Evolutionary conservation across 352 stramenopile genomes (phyloP).

Genomic region (Phytophthora citricola): DNA sequence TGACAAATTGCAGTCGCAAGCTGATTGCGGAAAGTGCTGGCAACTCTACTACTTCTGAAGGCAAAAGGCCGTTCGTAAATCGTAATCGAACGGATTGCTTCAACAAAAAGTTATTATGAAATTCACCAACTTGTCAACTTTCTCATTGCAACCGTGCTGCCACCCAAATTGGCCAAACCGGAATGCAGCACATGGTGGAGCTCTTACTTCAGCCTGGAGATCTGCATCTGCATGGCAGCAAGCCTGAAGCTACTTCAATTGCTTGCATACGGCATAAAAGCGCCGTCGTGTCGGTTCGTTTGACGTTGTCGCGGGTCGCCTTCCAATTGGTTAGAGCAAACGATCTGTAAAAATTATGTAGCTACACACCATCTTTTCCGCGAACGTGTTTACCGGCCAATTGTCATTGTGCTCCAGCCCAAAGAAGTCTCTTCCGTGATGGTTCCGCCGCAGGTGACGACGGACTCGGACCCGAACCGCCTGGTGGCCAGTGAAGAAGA

Average conservation of each 20-base stretch:
- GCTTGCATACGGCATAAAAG: slow-evolving; percentile 4
- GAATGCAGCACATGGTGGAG: slow-evolving; percentile 1
- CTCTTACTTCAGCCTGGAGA: neutral
- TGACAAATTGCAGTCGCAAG: too few species aligned
- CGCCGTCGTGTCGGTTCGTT: too few species aligned
- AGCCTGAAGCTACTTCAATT: slow-evolving; percentile 9
- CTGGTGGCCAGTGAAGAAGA: slow-evolving; percentile 61
- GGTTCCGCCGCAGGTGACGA: slow-evolving; percentile 15
- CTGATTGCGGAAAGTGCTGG: too few species aligned
- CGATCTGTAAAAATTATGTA: slow-evolving; percentile 11
- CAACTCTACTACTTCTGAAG: too few species aligned
- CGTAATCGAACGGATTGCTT: neutral
- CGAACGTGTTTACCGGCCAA: slow-evolving; percentile 19
- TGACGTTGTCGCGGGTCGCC: too few species aligned
- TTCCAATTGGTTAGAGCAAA: slow-evolving; percentile 9
- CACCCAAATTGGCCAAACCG: too few species aligned
- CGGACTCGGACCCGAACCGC: slow-evolving; percentile 24
- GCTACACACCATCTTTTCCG: slow-evolving; percentile 3
- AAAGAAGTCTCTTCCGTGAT: slow-evolving; percentile 1
- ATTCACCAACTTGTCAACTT: too few species aligned
- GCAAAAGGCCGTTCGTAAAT: too few species aligned
- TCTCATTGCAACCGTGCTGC: too few species aligned
- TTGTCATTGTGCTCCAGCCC: slow-evolving; percentile 23
- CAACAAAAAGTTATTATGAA: neutral
- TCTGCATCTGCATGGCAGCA: neutral